A percentile compares a stretch with the other conserved stretches of the same genome.
phyloP scores from a whole-genome alignment of 768 basidiomycete species.

The Coprinopsis strossmayeri region DNA sequence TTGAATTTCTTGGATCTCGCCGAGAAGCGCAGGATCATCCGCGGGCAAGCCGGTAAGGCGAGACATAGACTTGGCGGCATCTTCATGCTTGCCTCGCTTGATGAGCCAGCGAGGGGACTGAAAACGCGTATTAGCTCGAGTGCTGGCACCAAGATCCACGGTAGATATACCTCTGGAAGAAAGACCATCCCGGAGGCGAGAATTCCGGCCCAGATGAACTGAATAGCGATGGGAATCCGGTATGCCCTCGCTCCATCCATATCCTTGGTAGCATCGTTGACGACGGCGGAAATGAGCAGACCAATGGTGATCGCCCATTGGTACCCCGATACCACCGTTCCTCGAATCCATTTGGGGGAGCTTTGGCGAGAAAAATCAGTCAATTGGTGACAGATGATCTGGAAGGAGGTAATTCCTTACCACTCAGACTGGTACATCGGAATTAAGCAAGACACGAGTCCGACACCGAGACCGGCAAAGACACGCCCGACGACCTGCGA shows the following conservation, averaged over 20 bases:
- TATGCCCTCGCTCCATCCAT: conserved; percentile 46
- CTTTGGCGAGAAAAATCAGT: too few species aligned
- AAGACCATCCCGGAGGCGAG: conserved; percentile 65
- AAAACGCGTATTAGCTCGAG: conserved; percentile 10
- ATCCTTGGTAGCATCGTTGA: conserved; percentile 60
- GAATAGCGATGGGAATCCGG: conserved; percentile 67
- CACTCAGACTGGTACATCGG: conserved; percentile 45
- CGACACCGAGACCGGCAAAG: conserved; percentile 74
- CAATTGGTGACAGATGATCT: too few species aligned
- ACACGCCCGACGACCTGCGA: conserved; percentile 54
- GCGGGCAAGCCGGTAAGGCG: conserved; percentile 54
- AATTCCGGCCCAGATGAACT: conserved; percentile 75
- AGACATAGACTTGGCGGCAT: conserved; percentile 52
- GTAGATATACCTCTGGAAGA: conserved; percentile 58
- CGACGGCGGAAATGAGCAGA: conserved; percentile 60
- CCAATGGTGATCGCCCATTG: conserved; percentile 77
- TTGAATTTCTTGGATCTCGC: conserved; percentile 42
- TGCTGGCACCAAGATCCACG: too few species aligned
- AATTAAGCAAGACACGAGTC: conserved; percentile 63
- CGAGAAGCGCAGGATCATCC: conserved; percentile 43
- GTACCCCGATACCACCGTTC: conserved; percentile 61
- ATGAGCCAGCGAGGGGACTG: conserved; percentile 73
- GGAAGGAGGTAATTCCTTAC: too few species aligned
- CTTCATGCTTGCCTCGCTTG: conserved; percentile 54
- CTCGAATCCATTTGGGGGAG: conserved; percentile 71